phyloP scores from a whole-genome alignment of 2,329 filamentous ascomycete genomes.

The Zarea fungicola region DNA sequence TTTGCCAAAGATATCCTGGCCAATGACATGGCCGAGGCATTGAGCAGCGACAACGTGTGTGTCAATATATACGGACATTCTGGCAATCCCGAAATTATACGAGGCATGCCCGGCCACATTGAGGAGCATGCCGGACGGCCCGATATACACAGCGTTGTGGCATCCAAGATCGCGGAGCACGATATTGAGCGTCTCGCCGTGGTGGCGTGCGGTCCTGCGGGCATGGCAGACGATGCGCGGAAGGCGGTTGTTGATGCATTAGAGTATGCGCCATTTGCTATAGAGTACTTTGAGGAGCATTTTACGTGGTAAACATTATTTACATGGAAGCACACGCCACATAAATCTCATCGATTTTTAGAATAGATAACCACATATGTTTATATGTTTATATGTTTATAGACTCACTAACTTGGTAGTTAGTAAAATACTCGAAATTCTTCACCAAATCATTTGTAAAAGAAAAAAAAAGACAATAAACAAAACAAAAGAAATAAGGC shows the following conservation, averaged over 20 bases:
- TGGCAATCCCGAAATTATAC: conserved; percentile 8
- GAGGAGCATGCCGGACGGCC: conserved; percentile 25
- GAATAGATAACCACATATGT: background rate
- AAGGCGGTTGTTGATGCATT: conserved; percentile 29
- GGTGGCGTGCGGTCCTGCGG: conserved; percentile 39
- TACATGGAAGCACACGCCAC: background rate
- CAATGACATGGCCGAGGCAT: conserved; percentile 26
- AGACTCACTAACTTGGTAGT: too few relatives aligned
- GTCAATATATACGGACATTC: conserved; percentile 34
- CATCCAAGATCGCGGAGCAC: conserved; percentile 19
- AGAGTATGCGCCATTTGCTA: conserved; percentile 18
- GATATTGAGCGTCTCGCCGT: conserved; percentile 30
- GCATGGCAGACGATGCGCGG: conserved; percentile 40
- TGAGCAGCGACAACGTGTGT: conserved; percentile 25
- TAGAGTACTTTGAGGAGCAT: conserved; percentile 40
- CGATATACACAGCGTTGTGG: conserved; percentile 28
- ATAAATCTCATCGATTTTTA: background rate
- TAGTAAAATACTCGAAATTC: too few relatives aligned
- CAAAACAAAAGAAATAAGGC: too few relatives aligned
- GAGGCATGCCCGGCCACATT: conserved; percentile 17
- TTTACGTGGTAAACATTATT: conserved; percentile 33
- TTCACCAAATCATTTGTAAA: too few relatives aligned
- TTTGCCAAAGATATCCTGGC: conserved; percentile 32
- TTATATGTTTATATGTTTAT: background rate
- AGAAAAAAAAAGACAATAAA: too few relatives aligned